A percentile compares a stretch with the other conserved stretches of the same genome.
phyloP scores from a whole-genome alignment of 495 filamentous ascomycete genomes.

The Wilcoxina mikolae region DNA sequence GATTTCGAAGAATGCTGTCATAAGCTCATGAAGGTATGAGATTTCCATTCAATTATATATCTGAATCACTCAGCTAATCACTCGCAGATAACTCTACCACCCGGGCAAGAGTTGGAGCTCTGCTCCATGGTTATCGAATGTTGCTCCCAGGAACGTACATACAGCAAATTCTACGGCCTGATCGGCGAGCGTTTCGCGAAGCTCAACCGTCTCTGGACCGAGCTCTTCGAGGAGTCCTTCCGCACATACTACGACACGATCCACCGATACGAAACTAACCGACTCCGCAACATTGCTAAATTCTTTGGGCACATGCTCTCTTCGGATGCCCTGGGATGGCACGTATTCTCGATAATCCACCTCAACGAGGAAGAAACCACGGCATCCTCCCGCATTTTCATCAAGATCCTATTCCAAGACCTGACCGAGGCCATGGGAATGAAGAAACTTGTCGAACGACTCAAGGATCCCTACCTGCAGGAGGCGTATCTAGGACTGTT shows the following conservation, averaged over 20 bases:
- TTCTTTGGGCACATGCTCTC: constrained; percentile 88
- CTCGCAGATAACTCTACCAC: constrained; percentile 51
- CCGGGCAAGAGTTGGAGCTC: constrained; percentile 77
- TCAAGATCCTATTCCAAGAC: constrained; percentile 95
- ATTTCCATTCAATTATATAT: not conserved
- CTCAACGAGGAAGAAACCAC: constrained; percentile 96
- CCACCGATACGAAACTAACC: constrained; percentile 89
- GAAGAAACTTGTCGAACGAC: constrained; percentile 54
- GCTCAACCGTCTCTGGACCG: constrained; percentile 85
- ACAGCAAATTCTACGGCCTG: constrained; percentile 88
- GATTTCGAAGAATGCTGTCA: constrained; percentile 93
- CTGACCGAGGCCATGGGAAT: constrained; percentile 75
- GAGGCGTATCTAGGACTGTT: constrained; percentile 77
- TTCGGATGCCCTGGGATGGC: constrained; percentile 81
- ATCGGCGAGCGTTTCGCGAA: constrained; percentile 91
- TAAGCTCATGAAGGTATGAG: constrained; percentile 71
- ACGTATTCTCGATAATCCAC: constrained; percentile 67
- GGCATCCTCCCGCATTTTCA: constrained; percentile 85
- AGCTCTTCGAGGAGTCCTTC: constrained; percentile 78
- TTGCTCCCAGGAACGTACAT: constrained; percentile 87
- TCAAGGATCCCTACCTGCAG: constrained; percentile 63
- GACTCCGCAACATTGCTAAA: constrained; percentile 79
- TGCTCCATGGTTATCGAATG: constrained; percentile 95
- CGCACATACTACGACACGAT: constrained; percentile 93
- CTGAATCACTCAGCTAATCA: constrained; percentile 14